Base-by-base conservation (phyloP, 2,329 filamentous ascomycete genomes). In the Curvularia sp. region DNA sequence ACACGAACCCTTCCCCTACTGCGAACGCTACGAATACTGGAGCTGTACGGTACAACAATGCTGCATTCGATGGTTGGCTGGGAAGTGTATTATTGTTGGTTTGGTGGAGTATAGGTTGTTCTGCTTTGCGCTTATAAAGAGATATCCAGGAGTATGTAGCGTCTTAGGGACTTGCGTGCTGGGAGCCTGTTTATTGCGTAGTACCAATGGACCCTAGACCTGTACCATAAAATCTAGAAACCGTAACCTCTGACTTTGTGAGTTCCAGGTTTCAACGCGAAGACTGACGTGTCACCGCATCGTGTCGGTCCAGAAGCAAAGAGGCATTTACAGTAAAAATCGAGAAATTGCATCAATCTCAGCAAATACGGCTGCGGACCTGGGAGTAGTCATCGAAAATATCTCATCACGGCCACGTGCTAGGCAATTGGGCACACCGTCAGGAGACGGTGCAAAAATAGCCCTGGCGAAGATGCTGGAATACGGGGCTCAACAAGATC, bases 111-210 rank as follows among this genome's bases (percentile, higher is more conserved):
- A 30, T 69, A 20, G 63, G 60, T 9, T 63, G 57, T 59, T 48
- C 67, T 22, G 62, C 63, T 33, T 49, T 67, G 48, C 60, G 62
- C 57, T 30, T 65, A 30, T 70, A 56, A 65, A 48, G 4, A 24
- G 50, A 30, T 28, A 26, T 44, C 24, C 31, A 20, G 8, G 28
- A 26, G 15, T 12, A 26, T n/a, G 9, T 42, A 31, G 33, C n/a
- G 22, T 48, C 12, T 18, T 6, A 31, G 39, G 28, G 18, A 52
- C 56, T 39, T 48, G 28, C 44, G 52, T 28, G 57, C 49, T 61
- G 46, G 58, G 56, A 55, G n/a, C 15, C 3, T 35, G 33, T 5
- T 58, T 18, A 50, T 33, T 58, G 26, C 6, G 26, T 57, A 52
- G 57, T 63, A 55, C 61, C 38, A 30, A 20, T 41, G 15, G 58